Evolutionary conservation across 805 yeast genomes (phyloP).

Genomic region (Barnettozyma siamensis): DNA sequence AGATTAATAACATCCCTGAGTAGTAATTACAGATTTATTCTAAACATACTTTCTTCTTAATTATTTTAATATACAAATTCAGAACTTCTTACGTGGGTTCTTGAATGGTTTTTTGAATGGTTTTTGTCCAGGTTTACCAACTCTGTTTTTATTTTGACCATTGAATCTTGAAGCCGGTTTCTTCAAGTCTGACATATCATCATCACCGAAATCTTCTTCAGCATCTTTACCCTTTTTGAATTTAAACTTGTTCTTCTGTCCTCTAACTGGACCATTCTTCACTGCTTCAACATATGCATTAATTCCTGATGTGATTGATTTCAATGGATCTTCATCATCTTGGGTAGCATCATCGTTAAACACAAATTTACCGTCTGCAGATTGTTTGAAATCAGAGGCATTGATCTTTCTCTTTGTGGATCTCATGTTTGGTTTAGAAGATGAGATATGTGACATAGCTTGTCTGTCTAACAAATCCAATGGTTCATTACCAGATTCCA

Average conservation of each 20-base stretch:
- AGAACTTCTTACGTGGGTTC: slow-evolving; percentile 51
- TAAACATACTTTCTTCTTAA: too few relatives aligned
- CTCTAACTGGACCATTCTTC: slow-evolving; percentile 87
- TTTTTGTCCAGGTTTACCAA: slow-evolving; percentile 27
- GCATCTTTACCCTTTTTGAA: slow-evolving; percentile 62
- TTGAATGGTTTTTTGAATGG: slow-evolving; percentile 50
- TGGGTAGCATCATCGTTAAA: slow-evolving; percentile 41
- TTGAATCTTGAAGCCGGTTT: slow-evolving; percentile 19
- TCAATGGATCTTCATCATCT: slow-evolving; percentile 41
- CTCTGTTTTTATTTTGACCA: slow-evolving; percentile 15
- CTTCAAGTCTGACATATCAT: slow-evolving; percentile 36
- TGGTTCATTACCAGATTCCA: slow-evolving; percentile 74
- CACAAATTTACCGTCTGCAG: slow-evolving; percentile 57
- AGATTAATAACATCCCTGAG: too few relatives aligned
- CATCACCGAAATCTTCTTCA: slow-evolving; percentile 49
- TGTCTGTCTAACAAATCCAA: slow-evolving; percentile 82
- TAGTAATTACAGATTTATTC: too few relatives aligned
- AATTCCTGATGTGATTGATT: slow-evolving; percentile 51
- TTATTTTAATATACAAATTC: slow-evolving; percentile 6
- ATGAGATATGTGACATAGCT: slow-evolving; percentile 82
- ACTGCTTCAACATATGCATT: slow-evolving; percentile 94
- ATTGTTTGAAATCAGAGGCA: slow-evolving; percentile 30
- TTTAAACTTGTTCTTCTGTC: slow-evolving; percentile 87
- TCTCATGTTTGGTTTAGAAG: slow-evolving; percentile 67
- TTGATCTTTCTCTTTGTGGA: slow-evolving; percentile 34